These are phyloP conservation scores for Parachlorella kessleri DNA, from an alignment of 139 green algal genomes.

Conservation along the genomic window DNA sequence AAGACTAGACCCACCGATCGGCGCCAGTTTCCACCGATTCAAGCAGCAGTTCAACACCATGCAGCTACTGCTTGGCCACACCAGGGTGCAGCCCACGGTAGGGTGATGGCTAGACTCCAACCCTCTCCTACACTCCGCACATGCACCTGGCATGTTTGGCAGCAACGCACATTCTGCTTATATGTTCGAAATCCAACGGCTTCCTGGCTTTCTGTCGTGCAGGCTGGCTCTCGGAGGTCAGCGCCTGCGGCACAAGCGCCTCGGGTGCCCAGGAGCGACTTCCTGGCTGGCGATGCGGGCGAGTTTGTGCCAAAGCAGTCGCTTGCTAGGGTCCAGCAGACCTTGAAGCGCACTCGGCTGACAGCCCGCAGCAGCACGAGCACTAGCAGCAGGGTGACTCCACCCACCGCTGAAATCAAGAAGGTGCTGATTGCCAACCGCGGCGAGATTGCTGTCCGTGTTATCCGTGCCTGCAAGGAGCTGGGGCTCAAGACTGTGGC, in stretches of 20 bases:
- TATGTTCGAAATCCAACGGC: no score
- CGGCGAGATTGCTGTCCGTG: conserved; percentile 92
- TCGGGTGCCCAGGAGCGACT: conserved; percentile 28
- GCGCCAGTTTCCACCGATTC: no score
- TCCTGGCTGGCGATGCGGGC: background rate
- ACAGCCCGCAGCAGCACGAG: background rate
- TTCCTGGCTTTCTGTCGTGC: no score
- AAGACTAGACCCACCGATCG: no score
- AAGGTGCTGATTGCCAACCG: conserved; percentile 93
- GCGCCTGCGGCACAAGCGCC: background rate
- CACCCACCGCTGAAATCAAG: conserved; percentile 14
- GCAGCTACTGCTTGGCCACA: background rate
- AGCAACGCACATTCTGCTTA: no score
- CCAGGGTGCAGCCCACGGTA: background rate
- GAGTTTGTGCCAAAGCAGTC: background rate
- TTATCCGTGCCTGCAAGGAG: conserved; percentile 94
- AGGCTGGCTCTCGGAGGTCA: background rate
- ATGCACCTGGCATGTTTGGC: no score
- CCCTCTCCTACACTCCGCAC: no score
- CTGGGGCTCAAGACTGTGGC: conserved; percentile 88
- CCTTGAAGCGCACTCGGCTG: background rate
- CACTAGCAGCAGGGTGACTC: background rate
- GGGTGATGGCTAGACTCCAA: no score
- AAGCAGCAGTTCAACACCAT: background rate
- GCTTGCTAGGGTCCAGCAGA: conserved; percentile 11